Percentiles rank a stretch among this genome's conserved stretches.
Evolutionary conservation across 2,329 filamentous ascomycete species (phyloP).

Genomic region (Huntiella savannae): DNA sequence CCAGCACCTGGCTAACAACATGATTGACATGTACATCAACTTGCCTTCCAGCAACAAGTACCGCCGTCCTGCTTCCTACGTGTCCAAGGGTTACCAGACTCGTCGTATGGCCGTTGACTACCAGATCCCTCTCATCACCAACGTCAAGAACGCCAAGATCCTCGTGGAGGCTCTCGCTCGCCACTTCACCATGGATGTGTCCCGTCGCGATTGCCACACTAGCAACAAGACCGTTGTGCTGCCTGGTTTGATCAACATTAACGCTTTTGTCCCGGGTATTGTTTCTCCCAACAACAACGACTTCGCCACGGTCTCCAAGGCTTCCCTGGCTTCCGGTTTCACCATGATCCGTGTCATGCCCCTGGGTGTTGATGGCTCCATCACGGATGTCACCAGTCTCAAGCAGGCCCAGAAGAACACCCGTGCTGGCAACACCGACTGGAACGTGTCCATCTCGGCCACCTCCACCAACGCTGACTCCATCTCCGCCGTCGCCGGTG

Average conservation of each 20-base stretch:
- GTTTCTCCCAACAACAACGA: slow-evolving; percentile 45
- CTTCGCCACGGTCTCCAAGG: slow-evolving; percentile 50
- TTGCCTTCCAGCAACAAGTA: slow-evolving; percentile 97
- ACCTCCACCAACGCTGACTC: slow-evolving; percentile 57
- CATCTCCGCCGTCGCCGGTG: slow-evolving; percentile 50
- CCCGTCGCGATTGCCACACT: slow-evolving; percentile 75
- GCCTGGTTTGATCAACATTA: slow-evolving; percentile 59
- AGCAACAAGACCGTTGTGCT: slow-evolving; percentile 61
- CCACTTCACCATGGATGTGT: slow-evolving; percentile 68
- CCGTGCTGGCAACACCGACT: slow-evolving; percentile 52
- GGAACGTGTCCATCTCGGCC: slow-evolving; percentile 60
- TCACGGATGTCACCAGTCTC: slow-evolving; percentile 53
- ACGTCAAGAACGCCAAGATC: slow-evolving; percentile 98
- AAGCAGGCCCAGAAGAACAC: slow-evolving; percentile 54
- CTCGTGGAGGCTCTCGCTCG: slow-evolving; percentile 84
- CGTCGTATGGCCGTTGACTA: slow-evolving; percentile 95
- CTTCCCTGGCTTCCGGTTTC: slow-evolving; percentile 57
- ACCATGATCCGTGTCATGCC: slow-evolving; percentile 68
- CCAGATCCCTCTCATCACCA: slow-evolving; percentile 91
- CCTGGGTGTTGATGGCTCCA: slow-evolving; percentile 49
- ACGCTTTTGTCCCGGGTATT: slow-evolving; percentile 61
- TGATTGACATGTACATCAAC: slow-evolving; percentile 98
- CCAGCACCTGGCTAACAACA: slow-evolving; percentile 90
- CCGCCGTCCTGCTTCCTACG: slow-evolving; percentile 89
- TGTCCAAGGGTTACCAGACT: slow-evolving; percentile 93